Evolutionary conservation across 225 moss, liverwort and hornwort genomes (phyloP).

Genomic region (Sphagnum tenellum): DNA sequence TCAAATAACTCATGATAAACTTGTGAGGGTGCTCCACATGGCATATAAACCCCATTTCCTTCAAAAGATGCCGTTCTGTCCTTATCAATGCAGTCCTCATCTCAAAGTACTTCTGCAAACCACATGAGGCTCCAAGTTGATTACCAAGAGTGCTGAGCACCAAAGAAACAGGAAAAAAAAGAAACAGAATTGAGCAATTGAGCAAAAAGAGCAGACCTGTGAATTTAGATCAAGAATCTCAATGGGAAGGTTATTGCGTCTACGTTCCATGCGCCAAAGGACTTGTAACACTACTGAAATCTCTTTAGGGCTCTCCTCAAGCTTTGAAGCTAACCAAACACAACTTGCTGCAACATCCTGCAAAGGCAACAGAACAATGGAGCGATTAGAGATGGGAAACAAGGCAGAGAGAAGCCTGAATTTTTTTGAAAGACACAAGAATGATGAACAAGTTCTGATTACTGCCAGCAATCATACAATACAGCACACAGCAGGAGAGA

Average conservation of each 20-base stretch:
- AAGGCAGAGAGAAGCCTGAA: background rate
- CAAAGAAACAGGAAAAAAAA: too few relatives aligned
- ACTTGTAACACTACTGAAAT: slow-evolving; percentile 89
- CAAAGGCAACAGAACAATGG: background rate
- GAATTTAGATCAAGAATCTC: slow-evolving; percentile 66
- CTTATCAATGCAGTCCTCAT: slow-evolving; percentile 96
- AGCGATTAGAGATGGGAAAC: background rate
- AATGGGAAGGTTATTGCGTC: slow-evolving; percentile 49
- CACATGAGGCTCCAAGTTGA: background rate
- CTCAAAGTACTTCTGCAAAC: slow-evolving; percentile 83
- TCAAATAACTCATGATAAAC: slow-evolving; percentile 84
- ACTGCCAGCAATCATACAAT: too few relatives aligned
- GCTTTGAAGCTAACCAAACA: slow-evolving; percentile 95
- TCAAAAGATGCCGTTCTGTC: slow-evolving; percentile 93
- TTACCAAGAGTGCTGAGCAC: too few relatives aligned
- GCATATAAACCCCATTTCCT: slow-evolving; percentile 99
- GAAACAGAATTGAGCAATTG: too few relatives aligned
- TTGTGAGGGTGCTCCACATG: slow-evolving; percentile 99
- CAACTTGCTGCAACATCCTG: slow-evolving; percentile 99
- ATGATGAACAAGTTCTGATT: too few relatives aligned
- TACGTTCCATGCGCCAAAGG: slow-evolving; percentile 80
- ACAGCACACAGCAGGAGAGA: too few relatives aligned
- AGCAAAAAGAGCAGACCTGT: slow-evolving; percentile 20
- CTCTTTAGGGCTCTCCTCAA: slow-evolving; percentile 88
- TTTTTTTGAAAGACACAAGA: too few relatives aligned